These are phyloP conservation scores for Sergeia podlipaevii DNA, from an alignment of 208 protist species.

Conservation along the genomic window DNA sequence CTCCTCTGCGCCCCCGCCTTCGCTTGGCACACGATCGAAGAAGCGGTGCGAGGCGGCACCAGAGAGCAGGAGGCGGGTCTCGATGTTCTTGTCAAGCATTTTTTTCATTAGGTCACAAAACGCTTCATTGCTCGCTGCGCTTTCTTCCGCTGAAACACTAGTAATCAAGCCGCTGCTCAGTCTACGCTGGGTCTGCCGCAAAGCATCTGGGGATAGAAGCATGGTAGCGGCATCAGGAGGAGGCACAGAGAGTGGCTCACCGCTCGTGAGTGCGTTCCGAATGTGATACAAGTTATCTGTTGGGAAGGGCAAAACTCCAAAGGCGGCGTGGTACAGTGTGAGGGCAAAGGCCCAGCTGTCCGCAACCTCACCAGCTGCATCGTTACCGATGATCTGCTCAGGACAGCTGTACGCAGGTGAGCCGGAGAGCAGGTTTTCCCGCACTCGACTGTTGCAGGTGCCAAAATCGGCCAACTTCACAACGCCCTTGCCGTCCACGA, in stretches of 20 bases:
- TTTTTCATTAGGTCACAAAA: slow-evolving; percentile 46
- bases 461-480: slow-evolving; percentile 89
- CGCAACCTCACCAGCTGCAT: slow-evolving; percentile 58
- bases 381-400: slow-evolving; percentile 49
- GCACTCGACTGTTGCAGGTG: slow-evolving; percentile 58
- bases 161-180: too few species aligned
- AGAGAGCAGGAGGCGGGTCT: slow-evolving; percentile 49
- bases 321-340: slow-evolving; percentile 82
- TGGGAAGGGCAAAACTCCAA: slow-evolving; percentile 51
- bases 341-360: slow-evolving; percentile 92
- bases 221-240: too few species aligned
- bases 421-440: slow-evolving; percentile 34
- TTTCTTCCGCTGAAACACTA: too few species aligned
- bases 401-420: slow-evolving; percentile 84
- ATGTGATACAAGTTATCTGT: slow-evolving; percentile 7
- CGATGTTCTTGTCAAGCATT: slow-evolving; percentile 73
- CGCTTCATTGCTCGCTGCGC: slow-evolving; percentile 28
- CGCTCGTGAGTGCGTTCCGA: slow-evolving; percentile 13
- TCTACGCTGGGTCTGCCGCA: too few species aligned
- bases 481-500: slow-evolving; percentile 59
- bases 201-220: too few species aligned
- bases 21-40: slow-evolving; percentile 20
- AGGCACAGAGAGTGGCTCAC: too few species aligned
- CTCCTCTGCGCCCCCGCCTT: slow-evolving; percentile 2
- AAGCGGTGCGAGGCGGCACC: slow-evolving; percentile 53